Percentiles rank a stretch among this genome's conserved stretches.
These are phyloP conservation scores for Mycena vulgaris DNA, from an alignment of 768 basidiomycete species.

Conservation along the genomic window DNA sequence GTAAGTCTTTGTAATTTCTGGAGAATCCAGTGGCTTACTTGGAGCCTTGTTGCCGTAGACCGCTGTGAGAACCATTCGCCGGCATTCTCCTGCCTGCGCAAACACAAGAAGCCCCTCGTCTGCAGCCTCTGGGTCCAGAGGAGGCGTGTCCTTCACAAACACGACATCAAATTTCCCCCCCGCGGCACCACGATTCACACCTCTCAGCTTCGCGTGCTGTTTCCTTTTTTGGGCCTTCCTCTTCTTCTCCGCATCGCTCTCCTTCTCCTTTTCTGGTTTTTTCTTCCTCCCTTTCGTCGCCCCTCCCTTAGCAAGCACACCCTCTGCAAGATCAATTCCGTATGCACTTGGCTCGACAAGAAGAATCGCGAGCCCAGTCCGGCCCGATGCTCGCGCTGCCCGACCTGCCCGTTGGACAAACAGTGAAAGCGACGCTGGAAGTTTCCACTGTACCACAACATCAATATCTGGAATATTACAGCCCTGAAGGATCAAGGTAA, in stretches of 20 bases:
- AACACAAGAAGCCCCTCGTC: constrained; percentile 2
- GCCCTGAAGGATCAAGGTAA: too few relatives aligned
- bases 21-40: too few relatives aligned
- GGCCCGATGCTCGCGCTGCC: background rate
- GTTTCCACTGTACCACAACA: background rate
- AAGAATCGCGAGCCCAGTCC: background rate
- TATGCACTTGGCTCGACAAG: constrained; percentile 2
- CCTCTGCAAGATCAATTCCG: too few relatives aligned
- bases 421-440: background rate
- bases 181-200: background rate
- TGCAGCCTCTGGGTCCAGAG: background rate
- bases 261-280: background rate
- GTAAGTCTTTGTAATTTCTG: too few relatives aligned
- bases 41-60: background rate
- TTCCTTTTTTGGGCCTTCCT: too few relatives aligned
- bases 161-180: background rate
- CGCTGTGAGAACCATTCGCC: background rate
- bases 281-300: background rate
- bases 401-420: constrained; percentile 6
- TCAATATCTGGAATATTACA: constrained; percentile 13
- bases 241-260: background rate
- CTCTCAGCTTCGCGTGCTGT: background rate
- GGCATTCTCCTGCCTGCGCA: background rate
- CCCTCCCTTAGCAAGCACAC: background rate
- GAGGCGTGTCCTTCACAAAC: background rate